These are phyloP conservation scores for Gynostemma pentaphyllum DNA, from an alignment of 306 rosid genomes.

Conservation along the genomic window DNA sequence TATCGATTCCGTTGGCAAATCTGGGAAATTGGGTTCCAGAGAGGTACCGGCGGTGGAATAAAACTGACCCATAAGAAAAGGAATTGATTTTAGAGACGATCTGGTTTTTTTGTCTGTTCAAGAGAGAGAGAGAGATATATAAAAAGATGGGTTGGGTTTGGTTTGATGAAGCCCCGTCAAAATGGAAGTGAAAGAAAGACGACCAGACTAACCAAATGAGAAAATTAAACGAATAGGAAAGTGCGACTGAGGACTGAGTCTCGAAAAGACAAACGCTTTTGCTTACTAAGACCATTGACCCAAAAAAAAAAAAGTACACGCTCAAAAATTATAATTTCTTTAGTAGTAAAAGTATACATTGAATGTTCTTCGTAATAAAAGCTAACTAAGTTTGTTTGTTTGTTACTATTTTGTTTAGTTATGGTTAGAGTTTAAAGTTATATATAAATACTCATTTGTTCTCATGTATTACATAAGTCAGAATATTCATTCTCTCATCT, in stretches of 20 bases:
- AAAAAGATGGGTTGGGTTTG: background rate
- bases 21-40: conserved; percentile 6
- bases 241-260: background rate
- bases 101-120: background rate
- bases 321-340: too few species aligned
- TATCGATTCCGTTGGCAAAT: conserved; percentile 14
- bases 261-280: background rate
- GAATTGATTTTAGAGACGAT: background rate
- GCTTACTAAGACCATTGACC: conserved; percentile 8
- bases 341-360: too few species aligned
- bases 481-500: too few species aligned
- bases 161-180: conserved; percentile 10
- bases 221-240: background rate
- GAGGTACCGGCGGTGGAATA: conserved; percentile 27
- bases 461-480: too few species aligned
- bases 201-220: background rate
- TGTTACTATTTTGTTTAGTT: too few species aligned
- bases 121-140: background rate
- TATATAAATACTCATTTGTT: too few species aligned
- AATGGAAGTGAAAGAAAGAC: background rate
- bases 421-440: too few species aligned
- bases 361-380: too few species aligned
- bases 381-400: too few species aligned
- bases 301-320: background rate
- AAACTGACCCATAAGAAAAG: conserved; percentile 51